Conservation (phyloP, 345 rosid genomes). For the Acer negundo region DNA sequence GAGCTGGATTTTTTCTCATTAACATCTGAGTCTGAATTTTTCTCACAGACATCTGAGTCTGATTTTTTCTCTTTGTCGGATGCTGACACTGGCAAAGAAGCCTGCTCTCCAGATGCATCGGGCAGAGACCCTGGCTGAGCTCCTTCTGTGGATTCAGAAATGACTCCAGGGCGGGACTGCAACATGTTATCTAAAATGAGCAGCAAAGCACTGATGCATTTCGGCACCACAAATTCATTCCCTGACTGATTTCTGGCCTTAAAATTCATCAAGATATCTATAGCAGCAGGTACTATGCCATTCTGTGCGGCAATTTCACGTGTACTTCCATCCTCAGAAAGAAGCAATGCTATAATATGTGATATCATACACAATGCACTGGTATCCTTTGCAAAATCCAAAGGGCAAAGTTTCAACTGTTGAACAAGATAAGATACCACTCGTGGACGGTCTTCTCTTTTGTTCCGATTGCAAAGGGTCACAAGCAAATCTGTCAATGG, state of each 20-base stretch:
- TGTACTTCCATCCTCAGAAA: conserved; percentile 76
- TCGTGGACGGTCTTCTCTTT: conserved; percentile 85
- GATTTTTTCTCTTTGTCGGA: conserved; percentile 39
- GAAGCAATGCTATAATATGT: conserved; percentile 81
- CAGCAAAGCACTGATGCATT: conserved; percentile 81
- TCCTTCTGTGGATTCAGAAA: conserved; percentile 53
- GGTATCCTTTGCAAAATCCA: conserved; percentile 69
- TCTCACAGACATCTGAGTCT: conserved; percentile 48
- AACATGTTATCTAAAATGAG: conserved; percentile 85
- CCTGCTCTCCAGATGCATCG: conserved; percentile 41
- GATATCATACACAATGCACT: conserved; percentile 77
- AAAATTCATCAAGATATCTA: conserved; percentile 67
- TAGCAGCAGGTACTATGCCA: conserved; percentile 61
- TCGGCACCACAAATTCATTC: conserved; percentile 62
- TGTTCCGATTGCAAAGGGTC: conserved; percentile 84
- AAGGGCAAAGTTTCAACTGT: conserved; percentile 75
- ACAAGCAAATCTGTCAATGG: conserved; percentile 83
- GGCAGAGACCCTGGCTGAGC: conserved; percentile 48
- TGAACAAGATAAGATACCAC: conserved; percentile 77
- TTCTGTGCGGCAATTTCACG: conserved; percentile 80
- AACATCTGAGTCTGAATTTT: conserved; percentile 44
- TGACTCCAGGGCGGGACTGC: conserved; percentile 62
- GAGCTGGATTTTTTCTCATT: conserved; percentile 46
- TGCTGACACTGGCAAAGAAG: conserved; percentile 38
- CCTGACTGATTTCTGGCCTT: conserved; percentile 53